phyloP scores from a whole-genome alignment of 164 flowering plant genomes.

The Taxillus chinensis region DNA sequence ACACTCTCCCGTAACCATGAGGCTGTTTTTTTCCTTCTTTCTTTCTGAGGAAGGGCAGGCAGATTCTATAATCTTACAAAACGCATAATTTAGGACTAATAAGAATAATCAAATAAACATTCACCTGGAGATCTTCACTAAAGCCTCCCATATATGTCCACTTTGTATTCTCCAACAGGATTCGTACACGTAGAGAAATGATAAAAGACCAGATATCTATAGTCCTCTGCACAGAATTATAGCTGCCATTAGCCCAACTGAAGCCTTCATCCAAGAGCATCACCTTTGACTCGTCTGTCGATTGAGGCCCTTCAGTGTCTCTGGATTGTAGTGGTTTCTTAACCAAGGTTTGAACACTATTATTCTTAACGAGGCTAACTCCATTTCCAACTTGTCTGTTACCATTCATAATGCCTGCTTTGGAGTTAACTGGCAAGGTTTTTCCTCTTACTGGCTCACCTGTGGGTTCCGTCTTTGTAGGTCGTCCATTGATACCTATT shows the following conservation, averaged over 20 bases:
- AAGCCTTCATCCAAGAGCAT: slow-evolving; percentile 77
- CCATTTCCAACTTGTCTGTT: slow-evolving; percentile 24
- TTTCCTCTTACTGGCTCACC: slow-evolving; percentile 37
- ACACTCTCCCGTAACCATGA: slow-evolving; percentile 85
- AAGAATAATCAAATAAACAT: neutral
- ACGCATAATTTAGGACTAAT: no score
- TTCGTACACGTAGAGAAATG: slow-evolving; percentile 60
- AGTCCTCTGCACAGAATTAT: slow-evolving; percentile 56
- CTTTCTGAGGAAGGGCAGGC: slow-evolving; percentile 32
- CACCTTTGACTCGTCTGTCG: slow-evolving; percentile 49
- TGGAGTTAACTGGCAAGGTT: slow-evolving; percentile 13
- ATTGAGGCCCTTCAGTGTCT: slow-evolving; percentile 33
- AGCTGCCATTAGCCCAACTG: slow-evolving; percentile 89
- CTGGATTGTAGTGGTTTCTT: slow-evolving; percentile 15
- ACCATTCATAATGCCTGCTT: slow-evolving; percentile 31
- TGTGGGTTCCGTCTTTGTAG: slow-evolving; percentile 58
- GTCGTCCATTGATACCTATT: slow-evolving; percentile 38
- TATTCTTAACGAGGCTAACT: slow-evolving; percentile 27
- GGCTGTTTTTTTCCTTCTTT: slow-evolving; percentile 66
- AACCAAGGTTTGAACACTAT: slow-evolving; percentile 18
- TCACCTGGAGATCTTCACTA: slow-evolving; percentile 81
- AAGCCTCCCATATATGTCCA: slow-evolving; percentile 87
- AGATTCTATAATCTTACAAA: no score
- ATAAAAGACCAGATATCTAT: slow-evolving; percentile 86
- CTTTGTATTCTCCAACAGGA: slow-evolving; percentile 74